phyloP scores from a whole-genome alignment of 2,329 filamentous ascomycete genomes.

The Pyricularia sp. region DNA sequence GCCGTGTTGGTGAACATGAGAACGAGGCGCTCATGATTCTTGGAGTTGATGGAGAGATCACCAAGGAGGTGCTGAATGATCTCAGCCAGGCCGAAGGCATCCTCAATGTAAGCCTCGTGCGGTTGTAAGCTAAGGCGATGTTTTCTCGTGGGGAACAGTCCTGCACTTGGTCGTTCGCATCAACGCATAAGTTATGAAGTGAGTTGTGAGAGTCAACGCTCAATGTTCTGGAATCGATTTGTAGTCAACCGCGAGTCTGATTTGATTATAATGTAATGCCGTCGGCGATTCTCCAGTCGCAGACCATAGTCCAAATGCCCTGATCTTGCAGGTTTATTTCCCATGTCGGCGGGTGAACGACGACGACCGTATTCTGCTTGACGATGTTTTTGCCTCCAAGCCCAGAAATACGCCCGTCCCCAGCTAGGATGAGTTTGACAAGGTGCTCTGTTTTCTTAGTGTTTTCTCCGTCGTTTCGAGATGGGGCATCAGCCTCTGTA shows the following conservation, averaged over 20 bases:
- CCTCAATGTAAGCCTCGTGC: constrained; percentile 43
- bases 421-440: constrained; percentile 13
- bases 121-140: neutral
- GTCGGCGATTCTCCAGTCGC: constrained; percentile 11
- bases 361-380: constrained; percentile 17
- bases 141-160: neutral
- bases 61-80: constrained; percentile 41
- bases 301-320: constrained; percentile 14
- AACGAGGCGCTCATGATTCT: constrained; percentile 78
- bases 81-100: constrained; percentile 42
- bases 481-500: neutral
- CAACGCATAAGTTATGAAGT: neutral
- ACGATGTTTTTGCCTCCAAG: constrained; percentile 18
- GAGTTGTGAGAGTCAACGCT: neutral
- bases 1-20: constrained; percentile 18
- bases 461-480: constrained; percentile 8
- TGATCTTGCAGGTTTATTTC: constrained; percentile 10
- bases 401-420: constrained; percentile 16
- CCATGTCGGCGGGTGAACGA: constrained; percentile 17
- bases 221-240: neutral
- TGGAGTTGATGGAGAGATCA: constrained; percentile 59
- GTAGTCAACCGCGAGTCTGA: neutral
- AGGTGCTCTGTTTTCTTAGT: neutral
- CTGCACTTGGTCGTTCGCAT: neutral
- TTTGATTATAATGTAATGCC: neutral